A percentile compares a stretch with the other conserved stretches of the same genome.
These are phyloP conservation scores for Dactylis glomerata DNA, from an alignment of 176 grass and related monocot species.

Conservation along the genomic window DNA sequence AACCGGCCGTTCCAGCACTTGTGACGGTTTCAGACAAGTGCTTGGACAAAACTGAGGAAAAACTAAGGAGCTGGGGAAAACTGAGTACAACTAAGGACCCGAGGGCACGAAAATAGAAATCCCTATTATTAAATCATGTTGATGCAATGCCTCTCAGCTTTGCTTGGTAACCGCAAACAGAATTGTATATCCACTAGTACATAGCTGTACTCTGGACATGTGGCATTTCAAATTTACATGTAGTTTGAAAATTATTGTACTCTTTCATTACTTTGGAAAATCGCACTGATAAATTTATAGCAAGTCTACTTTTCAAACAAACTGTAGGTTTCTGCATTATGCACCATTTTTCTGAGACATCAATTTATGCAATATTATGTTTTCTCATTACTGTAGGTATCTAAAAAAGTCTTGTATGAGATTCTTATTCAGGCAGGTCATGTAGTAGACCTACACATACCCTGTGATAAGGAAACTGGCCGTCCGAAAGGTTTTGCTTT, in stretches of 20 bases:
- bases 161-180: too few species aligned
- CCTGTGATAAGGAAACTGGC: conserved; percentile 77
- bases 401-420: conserved; percentile 80
- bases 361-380: background rate
- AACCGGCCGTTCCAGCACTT: too few species aligned
- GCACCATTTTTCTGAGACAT: background rate
- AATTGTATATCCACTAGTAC: too few species aligned
- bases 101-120: too few species aligned
- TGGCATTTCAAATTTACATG: too few species aligned
- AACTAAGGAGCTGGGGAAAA: too few species aligned
- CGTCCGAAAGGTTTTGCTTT: conserved; percentile 73
- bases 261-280: background rate
- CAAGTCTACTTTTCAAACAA: background rate
- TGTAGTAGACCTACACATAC: conserved; percentile 69
- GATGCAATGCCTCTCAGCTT: too few species aligned
- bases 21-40: too few species aligned
- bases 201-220: too few species aligned
- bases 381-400: conserved; percentile 36
- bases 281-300: background rate
- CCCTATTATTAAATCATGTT: too few species aligned
- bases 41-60: too few species aligned
- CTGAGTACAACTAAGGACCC: too few species aligned
- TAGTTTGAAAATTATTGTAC: background rate
- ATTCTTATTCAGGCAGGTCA: conserved; percentile 81
- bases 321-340: background rate